phyloP scores from a whole-genome alignment of 441 rosid genomes.

The Mallotus japonicus region DNA sequence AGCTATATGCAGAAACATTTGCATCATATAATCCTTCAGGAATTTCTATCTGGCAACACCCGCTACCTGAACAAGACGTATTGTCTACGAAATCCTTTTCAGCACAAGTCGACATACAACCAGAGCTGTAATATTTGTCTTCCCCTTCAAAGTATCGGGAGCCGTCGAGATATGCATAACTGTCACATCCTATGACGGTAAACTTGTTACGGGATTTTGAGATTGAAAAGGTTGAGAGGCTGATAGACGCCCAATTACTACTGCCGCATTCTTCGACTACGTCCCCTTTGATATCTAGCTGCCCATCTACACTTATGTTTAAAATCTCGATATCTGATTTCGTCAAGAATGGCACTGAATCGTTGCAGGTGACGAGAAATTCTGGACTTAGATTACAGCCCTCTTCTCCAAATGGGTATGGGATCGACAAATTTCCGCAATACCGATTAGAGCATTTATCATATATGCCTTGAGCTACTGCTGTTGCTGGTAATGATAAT shows the following conservation, averaged over 20 bases:
- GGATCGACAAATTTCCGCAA: constrained; percentile 22
- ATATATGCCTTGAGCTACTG: not conserved
- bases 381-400: not conserved
- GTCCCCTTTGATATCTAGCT: not conserved
- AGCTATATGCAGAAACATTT: not conserved
- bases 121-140: not conserved
- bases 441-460: not conserved
- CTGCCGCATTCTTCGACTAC: not conserved
- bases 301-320: constrained; percentile 20
- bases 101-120: not conserved
- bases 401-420: constrained; percentile 27
- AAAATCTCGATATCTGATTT: not conserved
- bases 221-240: not conserved
- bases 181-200: constrained; percentile 25
- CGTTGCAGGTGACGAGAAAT: constrained; percentile 12
- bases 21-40: not conserved
- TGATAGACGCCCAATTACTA: too few relatives aligned
- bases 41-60: constrained; percentile 25
- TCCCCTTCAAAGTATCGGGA: not conserved
- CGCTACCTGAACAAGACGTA: constrained; percentile 19
- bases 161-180: constrained; percentile 36
- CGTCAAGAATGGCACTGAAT: not conserved
- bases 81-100: not conserved
- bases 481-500: not conserved
- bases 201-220: constrained; percentile 1